Evolutionary conservation across 2,329 filamentous ascomycete genomes (phyloP).

Genomic region (Aureobasidium sp.): DNA sequence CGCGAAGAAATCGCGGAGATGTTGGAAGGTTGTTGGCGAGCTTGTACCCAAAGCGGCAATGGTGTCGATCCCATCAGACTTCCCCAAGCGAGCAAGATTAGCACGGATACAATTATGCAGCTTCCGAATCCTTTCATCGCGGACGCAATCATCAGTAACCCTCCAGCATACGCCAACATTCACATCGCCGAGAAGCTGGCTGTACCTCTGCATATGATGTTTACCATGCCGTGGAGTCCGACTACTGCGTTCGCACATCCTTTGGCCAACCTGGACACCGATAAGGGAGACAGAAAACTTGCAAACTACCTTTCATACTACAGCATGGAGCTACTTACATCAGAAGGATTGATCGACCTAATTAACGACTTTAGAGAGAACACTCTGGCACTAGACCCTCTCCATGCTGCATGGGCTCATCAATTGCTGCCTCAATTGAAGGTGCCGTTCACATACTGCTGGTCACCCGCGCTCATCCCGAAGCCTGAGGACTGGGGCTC

Average conservation of each 20-base stretch:
- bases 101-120: conserved; percentile 29
- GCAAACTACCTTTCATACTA: conserved; percentile 80
- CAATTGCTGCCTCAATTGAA: conserved; percentile 66
- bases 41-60: conserved; percentile 41
- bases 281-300: conserved; percentile 66
- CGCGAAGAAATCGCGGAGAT: conserved; percentile 74
- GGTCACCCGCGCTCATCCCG: conserved; percentile 73
- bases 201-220: conserved; percentile 76
- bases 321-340: conserved; percentile 83
- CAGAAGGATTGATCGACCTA: conserved; percentile 84
- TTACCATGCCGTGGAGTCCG: conserved; percentile 89
- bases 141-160: conserved; percentile 72
- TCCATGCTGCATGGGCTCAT: conserved; percentile 76
- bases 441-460: conserved; percentile 86
- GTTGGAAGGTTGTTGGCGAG: conserved; percentile 77
- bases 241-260: conserved; percentile 82
- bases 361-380: conserved; percentile 72
- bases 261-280: conserved; percentile 69
- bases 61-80: neutral
- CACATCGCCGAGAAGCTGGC: conserved; percentile 69
- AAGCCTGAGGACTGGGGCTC: conserved; percentile 69
- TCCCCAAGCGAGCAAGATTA: neutral
- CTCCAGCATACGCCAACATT: conserved; percentile 67
- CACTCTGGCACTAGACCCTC: conserved; percentile 58
- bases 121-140: conserved; percentile 55